These are phyloP conservation scores for Sclerotinia subarctica DNA, from an alignment of 2,329 filamentous ascomycete species.

Conservation along the genomic window DNA sequence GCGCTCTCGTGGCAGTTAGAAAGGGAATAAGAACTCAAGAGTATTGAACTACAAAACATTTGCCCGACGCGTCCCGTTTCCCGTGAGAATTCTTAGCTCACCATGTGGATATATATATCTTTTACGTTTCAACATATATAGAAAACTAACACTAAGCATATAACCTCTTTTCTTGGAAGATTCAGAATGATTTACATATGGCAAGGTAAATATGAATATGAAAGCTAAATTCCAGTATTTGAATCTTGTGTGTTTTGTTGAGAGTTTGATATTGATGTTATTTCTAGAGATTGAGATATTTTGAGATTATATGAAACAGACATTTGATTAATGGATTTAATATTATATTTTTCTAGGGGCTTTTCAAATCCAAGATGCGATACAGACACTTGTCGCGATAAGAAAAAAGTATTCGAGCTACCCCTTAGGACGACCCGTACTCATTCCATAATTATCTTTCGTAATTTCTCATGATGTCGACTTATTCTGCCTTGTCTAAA, in stretches of 20 bases:
- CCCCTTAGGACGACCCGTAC: not conserved
- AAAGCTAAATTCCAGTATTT: not conserved
- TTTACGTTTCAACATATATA: not conserved
- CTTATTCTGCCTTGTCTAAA: not conserved
- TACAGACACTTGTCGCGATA: conserved; percentile 3
- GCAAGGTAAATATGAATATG: not conserved
- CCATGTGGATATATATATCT: too few species aligned
- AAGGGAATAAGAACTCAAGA: not conserved
- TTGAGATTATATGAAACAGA: not conserved
- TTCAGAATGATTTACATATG: not conserved
- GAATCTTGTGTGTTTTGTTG: not conserved
- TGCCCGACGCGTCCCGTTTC: not conserved
- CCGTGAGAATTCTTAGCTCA: too few species aligned
- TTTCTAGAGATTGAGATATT: not conserved
- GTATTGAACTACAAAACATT: not conserved
- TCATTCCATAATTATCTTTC: not conserved
- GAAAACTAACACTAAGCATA: not conserved
- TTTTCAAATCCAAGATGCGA: not conserved
- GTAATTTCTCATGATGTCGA: not conserved
- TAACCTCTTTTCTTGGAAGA: not conserved
- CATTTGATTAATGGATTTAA: not conserved
- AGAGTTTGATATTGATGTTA: not conserved
- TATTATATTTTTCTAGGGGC: not conserved
- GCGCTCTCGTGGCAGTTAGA: not conserved
- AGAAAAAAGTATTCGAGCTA: not conserved